Evolutionary conservation across 495 filamentous ascomycete genomes (phyloP).

Genomic region (Hyaloscypha variabilis): DNA sequence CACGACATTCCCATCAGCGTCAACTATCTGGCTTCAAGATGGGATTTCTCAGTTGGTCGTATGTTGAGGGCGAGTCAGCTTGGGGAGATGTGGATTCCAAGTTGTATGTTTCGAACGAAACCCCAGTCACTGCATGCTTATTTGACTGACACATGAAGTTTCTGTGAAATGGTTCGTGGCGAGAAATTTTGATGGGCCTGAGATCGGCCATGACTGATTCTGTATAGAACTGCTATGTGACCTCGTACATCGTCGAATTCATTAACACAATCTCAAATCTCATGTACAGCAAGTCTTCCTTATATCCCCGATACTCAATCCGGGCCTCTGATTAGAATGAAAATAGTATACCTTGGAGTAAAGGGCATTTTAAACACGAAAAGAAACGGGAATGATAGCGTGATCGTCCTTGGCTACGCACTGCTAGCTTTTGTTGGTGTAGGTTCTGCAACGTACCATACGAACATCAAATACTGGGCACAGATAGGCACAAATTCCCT

Average conservation of each 20-base stretch:
- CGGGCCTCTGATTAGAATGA: not conserved
- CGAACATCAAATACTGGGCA: constrained; percentile 5
- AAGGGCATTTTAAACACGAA: not conserved
- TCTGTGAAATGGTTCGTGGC: constrained; percentile 8
- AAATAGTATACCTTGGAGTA: not conserved
- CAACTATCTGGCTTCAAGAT: not conserved
- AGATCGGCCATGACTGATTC: not conserved
- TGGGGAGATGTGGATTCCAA: not conserved
- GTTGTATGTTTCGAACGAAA: not conserved
- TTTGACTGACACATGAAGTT: too few species aligned
- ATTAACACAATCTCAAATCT: constrained; percentile 54
- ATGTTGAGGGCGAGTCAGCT: not conserved
- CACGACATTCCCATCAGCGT: too few species aligned
- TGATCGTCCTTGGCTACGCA: not conserved
- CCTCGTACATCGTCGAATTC: constrained; percentile 53
- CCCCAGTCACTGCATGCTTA: not conserved
- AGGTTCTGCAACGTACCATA: not conserved
- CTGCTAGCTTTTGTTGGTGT: not conserved
- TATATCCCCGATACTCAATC: not conserved
- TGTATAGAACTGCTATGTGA: constrained; percentile 51
- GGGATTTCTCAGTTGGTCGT: constrained; percentile 3
- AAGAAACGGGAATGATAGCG: not conserved
- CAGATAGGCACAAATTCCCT: not conserved
- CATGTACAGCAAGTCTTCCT: constrained; percentile 38
- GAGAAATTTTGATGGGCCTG: not conserved